Evolutionary conservation across 495 filamentous ascomycete genomes (phyloP).

Genomic region (Pyrenula massariospora): DNA sequence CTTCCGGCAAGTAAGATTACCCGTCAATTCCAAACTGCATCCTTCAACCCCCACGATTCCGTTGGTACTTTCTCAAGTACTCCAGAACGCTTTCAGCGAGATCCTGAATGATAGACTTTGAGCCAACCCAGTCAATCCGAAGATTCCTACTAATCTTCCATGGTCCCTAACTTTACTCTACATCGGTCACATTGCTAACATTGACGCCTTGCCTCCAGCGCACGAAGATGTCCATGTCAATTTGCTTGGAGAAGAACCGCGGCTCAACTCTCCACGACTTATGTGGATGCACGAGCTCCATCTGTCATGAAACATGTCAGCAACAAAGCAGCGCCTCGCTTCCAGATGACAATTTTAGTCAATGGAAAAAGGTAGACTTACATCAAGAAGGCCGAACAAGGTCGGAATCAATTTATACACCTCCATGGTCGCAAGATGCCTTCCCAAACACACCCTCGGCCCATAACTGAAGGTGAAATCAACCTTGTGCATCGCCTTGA

Average conservation of each 20-base stretch:
- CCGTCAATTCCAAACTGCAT: too few species aligned
- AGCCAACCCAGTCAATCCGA: too few species aligned
- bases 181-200: neutral
- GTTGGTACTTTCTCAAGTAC: too few species aligned
- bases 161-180: too few species aligned
- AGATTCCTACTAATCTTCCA: too few species aligned
- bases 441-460: neutral
- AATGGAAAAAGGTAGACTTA: constrained; percentile 28
- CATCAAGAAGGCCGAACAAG: constrained; percentile 31
- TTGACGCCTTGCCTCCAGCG: neutral
- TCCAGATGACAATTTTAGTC: constrained; percentile 22
- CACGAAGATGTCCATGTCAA: neutral
- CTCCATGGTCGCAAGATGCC: constrained; percentile 1
- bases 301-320: constrained; percentile 25
- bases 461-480: constrained; percentile 21
- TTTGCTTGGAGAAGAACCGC: constrained; percentile 13
- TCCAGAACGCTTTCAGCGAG: too few species aligned
- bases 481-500: constrained; percentile 17
- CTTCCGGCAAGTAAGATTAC: too few species aligned
- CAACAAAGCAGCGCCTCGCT: constrained; percentile 24
- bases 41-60: too few species aligned
- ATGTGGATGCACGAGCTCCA: constrained; percentile 20
- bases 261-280: constrained; percentile 24
- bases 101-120: too few species aligned
- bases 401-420: constrained; percentile 19